Conservation (phyloP, 1,284 basidiomycete genomes). For the Cutaneotrichosporon mucoides region DNA sequence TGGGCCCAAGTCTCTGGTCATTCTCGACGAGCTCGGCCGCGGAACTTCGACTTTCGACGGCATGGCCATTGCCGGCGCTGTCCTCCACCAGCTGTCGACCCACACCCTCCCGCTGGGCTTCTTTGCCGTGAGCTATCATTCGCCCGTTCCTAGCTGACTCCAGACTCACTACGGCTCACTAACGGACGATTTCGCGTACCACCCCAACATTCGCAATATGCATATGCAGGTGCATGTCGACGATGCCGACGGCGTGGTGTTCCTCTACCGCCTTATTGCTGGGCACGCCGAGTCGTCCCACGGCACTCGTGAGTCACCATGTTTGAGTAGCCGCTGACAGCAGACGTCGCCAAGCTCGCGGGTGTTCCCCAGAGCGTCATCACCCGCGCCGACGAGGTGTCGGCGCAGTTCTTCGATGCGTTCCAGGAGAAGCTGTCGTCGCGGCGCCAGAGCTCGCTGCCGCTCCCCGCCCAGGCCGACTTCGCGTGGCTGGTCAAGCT, state of each 20-base stretch:
- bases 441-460: slow-evolving; percentile 62
- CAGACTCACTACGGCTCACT: slow-evolving; percentile 51
- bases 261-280: slow-evolving; percentile 87
- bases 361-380: slow-evolving; percentile 69
- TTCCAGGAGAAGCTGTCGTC: slow-evolving; percentile 71
- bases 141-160: background rate
- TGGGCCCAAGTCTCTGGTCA: slow-evolving; percentile 84
- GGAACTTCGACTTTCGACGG: slow-evolving; percentile 65
- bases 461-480: slow-evolving; percentile 77
- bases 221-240: slow-evolving; percentile 91
- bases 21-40: slow-evolving; percentile 89
- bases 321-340: slow-evolving; percentile 2
- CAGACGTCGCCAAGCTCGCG: slow-evolving; percentile 76
- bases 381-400: slow-evolving; percentile 77
- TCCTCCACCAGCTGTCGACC: slow-evolving; percentile 84
- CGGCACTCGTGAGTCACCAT: slow-evolving; percentile 59
- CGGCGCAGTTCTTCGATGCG: slow-evolving; percentile 77
- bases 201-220: slow-evolving; percentile 88
- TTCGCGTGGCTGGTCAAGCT: slow-evolving; percentile 63
- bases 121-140: slow-evolving; percentile 47
- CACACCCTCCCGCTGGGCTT: slow-evolving; percentile 73
- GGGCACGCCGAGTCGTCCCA: slow-evolving; percentile 88
- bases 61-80: slow-evolving; percentile 94
- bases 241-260: slow-evolving; percentile 83
- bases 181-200: slow-evolving; percentile 60